Percentiles rank a stretch among this genome's conserved stretches.
phyloP scores from a whole-genome alignment of 2,329 filamentous ascomycete species.

The Botrytis elliptica region DNA sequence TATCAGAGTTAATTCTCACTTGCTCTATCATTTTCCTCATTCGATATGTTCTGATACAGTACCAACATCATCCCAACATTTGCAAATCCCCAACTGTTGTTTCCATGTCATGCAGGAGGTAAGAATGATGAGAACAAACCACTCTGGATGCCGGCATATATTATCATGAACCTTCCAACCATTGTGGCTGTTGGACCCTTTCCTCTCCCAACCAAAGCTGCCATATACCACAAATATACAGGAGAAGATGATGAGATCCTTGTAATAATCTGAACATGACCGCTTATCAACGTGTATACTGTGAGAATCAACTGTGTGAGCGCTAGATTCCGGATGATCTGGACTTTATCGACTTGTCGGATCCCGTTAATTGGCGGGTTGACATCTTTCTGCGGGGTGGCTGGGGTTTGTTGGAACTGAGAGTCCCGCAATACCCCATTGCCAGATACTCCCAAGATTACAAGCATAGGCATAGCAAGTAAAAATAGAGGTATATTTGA shows the following conservation, averaged over 20 bases:
- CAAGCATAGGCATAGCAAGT: conserved; percentile 75
- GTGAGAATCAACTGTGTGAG: conserved; percentile 71
- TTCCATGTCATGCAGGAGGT: conserved; percentile 68
- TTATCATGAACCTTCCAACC: conserved; percentile 59
- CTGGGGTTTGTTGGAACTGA: not conserved
- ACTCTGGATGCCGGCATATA: conserved; percentile 82
- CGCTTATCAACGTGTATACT: conserved; percentile 69
- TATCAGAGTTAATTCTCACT: not conserved
- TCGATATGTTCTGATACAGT: not conserved
- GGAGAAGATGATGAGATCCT: conserved; percentile 85
- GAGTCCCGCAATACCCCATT: conserved; percentile 41
- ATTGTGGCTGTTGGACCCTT: conserved; percentile 18
- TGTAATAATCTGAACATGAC: conserved; percentile 93
- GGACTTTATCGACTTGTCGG: conserved; percentile 6
- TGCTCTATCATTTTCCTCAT: not conserved
- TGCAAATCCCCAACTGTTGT: not conserved
- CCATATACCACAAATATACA: conserved; percentile 84
- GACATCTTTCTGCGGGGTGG: not conserved
- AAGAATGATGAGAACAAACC: conserved; percentile 86
- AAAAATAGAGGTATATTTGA: conserved; percentile 86
- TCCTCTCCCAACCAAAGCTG: conserved; percentile 38
- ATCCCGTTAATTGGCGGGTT: not conserved
- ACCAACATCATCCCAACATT: not conserved
- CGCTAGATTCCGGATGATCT: conserved; percentile 52
- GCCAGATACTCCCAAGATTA: conserved; percentile 64